Evolutionary conservation across 441 rosid genomes (phyloP), one percentile per base, ranked within the genome.

Genomic region (Capsella rubella): DNA sequence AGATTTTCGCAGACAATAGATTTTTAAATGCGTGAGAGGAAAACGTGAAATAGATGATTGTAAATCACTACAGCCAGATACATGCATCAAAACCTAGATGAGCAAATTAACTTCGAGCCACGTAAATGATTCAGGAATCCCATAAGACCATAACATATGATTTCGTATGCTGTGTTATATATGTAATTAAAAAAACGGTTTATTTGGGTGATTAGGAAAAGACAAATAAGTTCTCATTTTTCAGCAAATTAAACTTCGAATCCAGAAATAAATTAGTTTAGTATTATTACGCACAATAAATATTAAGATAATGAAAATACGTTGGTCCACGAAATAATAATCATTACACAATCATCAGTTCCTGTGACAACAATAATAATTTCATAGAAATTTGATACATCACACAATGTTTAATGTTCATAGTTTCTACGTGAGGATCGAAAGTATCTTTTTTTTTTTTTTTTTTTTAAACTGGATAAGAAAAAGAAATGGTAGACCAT

Each of bases 291-390:
- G 58, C 54, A 37, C 5, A 4, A 34, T 28, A 45, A 46, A 27
- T 46, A 54, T 29, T 45, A 16, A 39, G 74, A 16, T 35, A 59
- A 29, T 29, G 47, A 29, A 49, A 31, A 31, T 6, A 34, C 68
- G 3, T 67, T 59, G 77, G 59, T 71, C 59, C 77, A 57, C 63
- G 47, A 55, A 69, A 57, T 29, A 14, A 39, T 57, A 77, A 72
- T 77, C 69, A 72, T 71, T 77, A 45, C 68, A 35, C 73, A 72
- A 77, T 71, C 73, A 72, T 71, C 59, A 18, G 51, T 50, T 52
- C 16, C 51, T 77, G 54, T 71, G 56, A 71, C 39, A 71, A 65
- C 57, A 40, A 25, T 65, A 40, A 25, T 65, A 65, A 57, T 61
- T 39, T 66, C 63, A 64, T 56, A 40, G 76, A 71, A 57, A n/a